Base-by-base conservation (phyloP, 2,329 filamentous ascomycete genomes). In the Dactylellina drechsleri region DNA sequence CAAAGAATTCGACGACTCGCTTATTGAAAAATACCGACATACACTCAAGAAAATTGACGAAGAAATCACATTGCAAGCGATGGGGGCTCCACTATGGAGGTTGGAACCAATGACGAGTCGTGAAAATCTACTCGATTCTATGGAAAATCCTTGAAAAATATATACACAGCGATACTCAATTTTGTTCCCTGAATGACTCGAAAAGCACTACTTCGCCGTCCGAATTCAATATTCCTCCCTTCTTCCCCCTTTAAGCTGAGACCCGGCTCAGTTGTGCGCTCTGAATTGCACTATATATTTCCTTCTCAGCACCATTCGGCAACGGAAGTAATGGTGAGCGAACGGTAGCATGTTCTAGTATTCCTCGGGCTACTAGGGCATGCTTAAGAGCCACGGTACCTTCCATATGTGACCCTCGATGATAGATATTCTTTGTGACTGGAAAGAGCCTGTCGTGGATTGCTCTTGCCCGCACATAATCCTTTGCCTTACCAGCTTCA, bases 331-430 rank as follows among this genome's bases (percentile, higher is more conserved):
- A 73, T 23, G 83, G 84, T 6, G 84, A 84, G n/a, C 85, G 80
- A 2, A 86, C 84, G 1, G 84, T 86, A 10, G 85, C 84, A 59
- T 86, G 84, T 12, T 82, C 80, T 12, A 86, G 75, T 40, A 86
- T 85, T 1, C 85, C 85, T 10, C 85, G 79, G 10, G 85, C 84
- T 23, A 86, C 84, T 26, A 86, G 80, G 13, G 84, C 85, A 71
- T 86, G 85, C 80, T 86, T 86, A 20, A 86, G 77, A 2, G 83
- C 83, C 1, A 86, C 84, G 1, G 85, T 86, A 1, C 85, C 85
- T 80, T 86, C 85, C 85, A 86, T 86, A 68, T 86, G 85, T 8
- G 84, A 86, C 8, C 85, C 85, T 4, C 85, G 83, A 78, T 86
- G 85, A 77, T 86, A 86, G 0, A 86, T 84, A n/a, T 83, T 83